These are phyloP conservation scores for Xylariaceae sp. DNA, from an alignment of 2,329 filamentous ascomycete genomes.

Conservation along the genomic window DNA sequence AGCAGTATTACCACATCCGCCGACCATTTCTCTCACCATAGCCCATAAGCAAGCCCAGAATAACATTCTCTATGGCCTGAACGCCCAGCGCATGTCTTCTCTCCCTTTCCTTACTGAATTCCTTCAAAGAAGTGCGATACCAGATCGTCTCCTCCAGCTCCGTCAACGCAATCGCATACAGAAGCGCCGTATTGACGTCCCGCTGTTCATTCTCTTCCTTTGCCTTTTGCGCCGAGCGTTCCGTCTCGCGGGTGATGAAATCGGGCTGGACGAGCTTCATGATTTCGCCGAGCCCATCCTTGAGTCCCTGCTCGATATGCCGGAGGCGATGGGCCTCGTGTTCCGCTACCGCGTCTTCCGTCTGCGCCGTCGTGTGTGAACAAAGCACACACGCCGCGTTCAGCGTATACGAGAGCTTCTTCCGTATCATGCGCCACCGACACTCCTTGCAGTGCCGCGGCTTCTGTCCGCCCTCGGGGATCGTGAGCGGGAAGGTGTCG, in stretches of 20 bases:
- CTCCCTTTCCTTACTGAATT: conserved; percentile 16
- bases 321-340: conserved; percentile 21
- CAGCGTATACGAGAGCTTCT: conserved; percentile 16
- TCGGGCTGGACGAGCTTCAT: conserved; percentile 21
- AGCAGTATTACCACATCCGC: conserved; percentile 21
- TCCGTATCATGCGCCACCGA: conserved; percentile 19
- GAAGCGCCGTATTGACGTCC: conserved; percentile 19
- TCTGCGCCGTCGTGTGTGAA: conserved; percentile 14
- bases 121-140: conserved; percentile 14
- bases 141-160: conserved; percentile 24
- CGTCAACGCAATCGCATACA: conserved; percentile 22
- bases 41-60: conserved; percentile 7
- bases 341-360: conserved; percentile 3
- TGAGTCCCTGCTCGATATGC: conserved; percentile 18
- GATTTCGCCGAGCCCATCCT: conserved; percentile 11
- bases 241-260: conserved; percentile 22
- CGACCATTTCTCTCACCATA: conserved; percentile 3
- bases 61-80: conserved; percentile 15
- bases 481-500: conserved; percentile 24
- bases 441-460: conserved; percentile 25
- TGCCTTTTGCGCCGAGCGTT: conserved; percentile 13
- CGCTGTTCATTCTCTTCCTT: conserved; percentile 19
- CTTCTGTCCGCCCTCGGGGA: conserved; percentile 19
- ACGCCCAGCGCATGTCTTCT: conserved; percentile 13
- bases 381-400: conserved; percentile 18